These are phyloP conservation scores for Auriscalpium orientale DNA, from an alignment of 768 basidiomycete species.

Conservation along the genomic window DNA sequence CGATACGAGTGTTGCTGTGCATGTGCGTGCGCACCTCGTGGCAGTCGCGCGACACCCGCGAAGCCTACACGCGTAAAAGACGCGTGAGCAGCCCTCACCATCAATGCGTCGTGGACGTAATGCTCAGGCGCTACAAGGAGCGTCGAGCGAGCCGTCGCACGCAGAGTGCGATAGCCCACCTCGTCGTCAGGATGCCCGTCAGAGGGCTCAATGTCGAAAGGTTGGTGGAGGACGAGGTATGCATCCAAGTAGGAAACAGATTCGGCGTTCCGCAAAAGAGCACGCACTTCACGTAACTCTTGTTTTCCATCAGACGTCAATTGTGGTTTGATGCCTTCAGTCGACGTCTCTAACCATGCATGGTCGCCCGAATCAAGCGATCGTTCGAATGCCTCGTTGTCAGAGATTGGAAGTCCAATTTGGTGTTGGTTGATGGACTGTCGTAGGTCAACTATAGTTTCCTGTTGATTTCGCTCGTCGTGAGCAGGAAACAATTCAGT, in stretches of 20 bases:
- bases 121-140: conserved; percentile 10
- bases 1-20: not conserved
- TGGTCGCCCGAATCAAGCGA: not conserved
- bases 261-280: conserved; percentile 8
- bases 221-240: conserved; percentile 1
- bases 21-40: not conserved
- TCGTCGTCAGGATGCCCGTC: conserved; percentile 43
- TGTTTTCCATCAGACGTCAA: not conserved
- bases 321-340: conserved; percentile 1
- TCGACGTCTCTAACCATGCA: conserved; percentile 4
- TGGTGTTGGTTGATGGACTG: conserved; percentile 12
- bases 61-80: not conserved
- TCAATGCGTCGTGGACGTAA: conserved; percentile 7
- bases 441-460: conserved; percentile 6
- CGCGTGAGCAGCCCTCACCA: conserved; percentile 1
- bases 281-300: conserved; percentile 1
- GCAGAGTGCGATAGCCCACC: conserved; percentile 32
- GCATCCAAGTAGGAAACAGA: conserved; percentile 13
- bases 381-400: not conserved
- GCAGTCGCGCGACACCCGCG: not conserved
- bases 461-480: too few species aligned
- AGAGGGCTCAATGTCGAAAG: conserved; percentile 2
- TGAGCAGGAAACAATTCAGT: not conserved
- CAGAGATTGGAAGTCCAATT: conserved; percentile 5
- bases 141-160: not conserved